phyloP scores from a whole-genome alignment of 148 eudicot genomes.

The Limonium bicolor region DNA sequence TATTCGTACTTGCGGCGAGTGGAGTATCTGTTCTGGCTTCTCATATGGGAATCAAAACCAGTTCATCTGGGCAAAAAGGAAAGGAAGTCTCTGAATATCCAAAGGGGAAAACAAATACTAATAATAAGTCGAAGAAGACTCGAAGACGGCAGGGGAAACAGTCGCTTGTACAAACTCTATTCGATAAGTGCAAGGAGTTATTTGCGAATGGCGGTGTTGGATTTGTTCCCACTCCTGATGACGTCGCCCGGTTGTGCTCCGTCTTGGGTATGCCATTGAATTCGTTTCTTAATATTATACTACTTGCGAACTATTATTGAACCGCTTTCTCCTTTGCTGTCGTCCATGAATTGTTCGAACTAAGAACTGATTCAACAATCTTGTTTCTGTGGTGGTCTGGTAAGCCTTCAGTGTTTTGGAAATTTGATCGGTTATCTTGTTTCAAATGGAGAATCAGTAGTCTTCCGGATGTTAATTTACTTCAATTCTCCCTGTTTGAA shows the following conservation, averaged over 20 bases:
- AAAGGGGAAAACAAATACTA: conserved; percentile 3
- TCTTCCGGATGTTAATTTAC: no score
- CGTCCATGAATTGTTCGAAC: neutral
- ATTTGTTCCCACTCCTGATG: conserved; percentile 35
- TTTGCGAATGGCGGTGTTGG: conserved; percentile 50
- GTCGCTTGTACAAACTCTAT: conserved; percentile 41
- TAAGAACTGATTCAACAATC: neutral
- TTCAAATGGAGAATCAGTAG: no score
- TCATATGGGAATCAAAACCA: conserved; percentile 37
- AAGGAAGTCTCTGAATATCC: conserved; percentile 13
- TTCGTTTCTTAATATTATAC: neutral
- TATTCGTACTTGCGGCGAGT: neutral
- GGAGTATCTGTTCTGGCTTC: conserved; percentile 1
- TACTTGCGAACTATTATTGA: neutral
- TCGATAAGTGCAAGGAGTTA: conserved; percentile 40
- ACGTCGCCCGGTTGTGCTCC: conserved; percentile 34
- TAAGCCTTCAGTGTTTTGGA: neutral
- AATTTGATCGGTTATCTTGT: neutral
- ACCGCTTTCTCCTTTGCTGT: neutral
- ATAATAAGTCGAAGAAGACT: conserved; percentile 14
- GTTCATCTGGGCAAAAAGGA: conserved; percentile 13
- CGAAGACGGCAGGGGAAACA: conserved; percentile 22
- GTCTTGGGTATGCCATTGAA: conserved; percentile 35
- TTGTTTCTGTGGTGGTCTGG: neutral
- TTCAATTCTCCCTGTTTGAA: no score